Percentiles rank a stretch among this genome's conserved stretches.
These are phyloP conservation scores for Penicillium arizonense DNA, from an alignment of 495 filamentous ascomycete genomes.

Conservation along the genomic window DNA sequence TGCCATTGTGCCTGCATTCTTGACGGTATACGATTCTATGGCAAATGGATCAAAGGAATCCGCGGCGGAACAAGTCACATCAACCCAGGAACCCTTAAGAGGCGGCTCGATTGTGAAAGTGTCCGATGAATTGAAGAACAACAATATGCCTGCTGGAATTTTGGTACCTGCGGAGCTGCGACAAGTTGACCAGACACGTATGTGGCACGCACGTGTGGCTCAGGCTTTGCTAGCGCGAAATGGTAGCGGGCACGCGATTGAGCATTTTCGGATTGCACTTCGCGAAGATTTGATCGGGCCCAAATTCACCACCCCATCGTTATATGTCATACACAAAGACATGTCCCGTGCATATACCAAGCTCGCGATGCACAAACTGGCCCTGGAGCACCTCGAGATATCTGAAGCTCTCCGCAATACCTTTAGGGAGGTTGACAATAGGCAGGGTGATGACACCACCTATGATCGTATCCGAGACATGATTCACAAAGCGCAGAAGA, in stretches of 20 bases:
- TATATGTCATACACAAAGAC: not conserved
- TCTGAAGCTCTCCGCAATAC: no score
- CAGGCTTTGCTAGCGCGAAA: constrained; percentile 1
- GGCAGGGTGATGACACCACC: not conserved
- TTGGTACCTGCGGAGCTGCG: not conserved
- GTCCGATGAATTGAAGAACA: not conserved
- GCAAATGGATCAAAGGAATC: not conserved
- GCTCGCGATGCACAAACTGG: not conserved
- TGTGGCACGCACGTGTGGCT: constrained; percentile 6
- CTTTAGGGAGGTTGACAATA: not conserved
- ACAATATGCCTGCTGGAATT: not conserved
- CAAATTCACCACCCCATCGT: not conserved
- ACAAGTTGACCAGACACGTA: not conserved
- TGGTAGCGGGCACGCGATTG: not conserved
- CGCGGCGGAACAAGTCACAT: no score
- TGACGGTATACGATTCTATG: not conserved
- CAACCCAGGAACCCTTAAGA: no score
- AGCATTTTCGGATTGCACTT: not conserved
- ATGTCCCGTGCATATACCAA: constrained; percentile 1
- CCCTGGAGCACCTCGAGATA: not conserved
- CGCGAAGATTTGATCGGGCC: no score
- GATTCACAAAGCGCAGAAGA: constrained; percentile 2
- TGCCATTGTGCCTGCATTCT: not conserved
- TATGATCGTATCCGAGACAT: not conserved
- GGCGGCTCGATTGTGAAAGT: no score